Base-by-base conservation (phyloP, 177 flowering plant genomes). In the Vitis hybrid region DNA sequence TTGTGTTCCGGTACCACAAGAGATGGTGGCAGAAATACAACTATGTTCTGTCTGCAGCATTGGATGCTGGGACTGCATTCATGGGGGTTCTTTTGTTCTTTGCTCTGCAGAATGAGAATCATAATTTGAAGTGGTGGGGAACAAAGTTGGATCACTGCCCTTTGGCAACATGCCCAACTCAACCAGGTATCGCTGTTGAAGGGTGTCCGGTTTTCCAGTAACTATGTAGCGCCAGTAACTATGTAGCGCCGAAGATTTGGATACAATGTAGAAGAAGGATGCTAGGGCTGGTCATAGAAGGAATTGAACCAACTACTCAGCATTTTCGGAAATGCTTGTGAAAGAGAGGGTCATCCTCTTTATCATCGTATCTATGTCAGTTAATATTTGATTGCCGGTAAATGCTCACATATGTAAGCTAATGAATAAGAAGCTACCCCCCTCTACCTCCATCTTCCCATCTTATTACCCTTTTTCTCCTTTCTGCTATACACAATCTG, bases 31-130 rank as follows among this genome's bases (percentile, higher is more conserved):
- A 92, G 86, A 92, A 77, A 50, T 94, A 94, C 60, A 94, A 94
- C 69, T 94, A 94, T 61, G 92, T 94, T 61, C 79, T 94, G 9
- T 94, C 98, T 3, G 98, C 98, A n/a, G 98, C 97, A 20, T 58
- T 94, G 74, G 98, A 94, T 74, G 97, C 98, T 1, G 98, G 98
- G 46, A 94, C 98, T 14, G 97, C 98, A 51, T 94, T 94, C 84
- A 94, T 94, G 98, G 98, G 86, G 2, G 98, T 94, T 12, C 73
- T 94, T 1, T 54, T 92, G 60, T 94, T 88, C 78, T 92, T 94
- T 48, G 92, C 93, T 20, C 65, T 94, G 66, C 97, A 90, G 64
- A 94, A 89, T 21, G 77, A 82, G 61, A 71, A 76, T 57, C 71
- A 63, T 5, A 76, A 81, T 35, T 61, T 94, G 70, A 88, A 86